Conservation (phyloP, 2,329 filamentous ascomycete genomes). For the Clonostachys rosea region DNA sequence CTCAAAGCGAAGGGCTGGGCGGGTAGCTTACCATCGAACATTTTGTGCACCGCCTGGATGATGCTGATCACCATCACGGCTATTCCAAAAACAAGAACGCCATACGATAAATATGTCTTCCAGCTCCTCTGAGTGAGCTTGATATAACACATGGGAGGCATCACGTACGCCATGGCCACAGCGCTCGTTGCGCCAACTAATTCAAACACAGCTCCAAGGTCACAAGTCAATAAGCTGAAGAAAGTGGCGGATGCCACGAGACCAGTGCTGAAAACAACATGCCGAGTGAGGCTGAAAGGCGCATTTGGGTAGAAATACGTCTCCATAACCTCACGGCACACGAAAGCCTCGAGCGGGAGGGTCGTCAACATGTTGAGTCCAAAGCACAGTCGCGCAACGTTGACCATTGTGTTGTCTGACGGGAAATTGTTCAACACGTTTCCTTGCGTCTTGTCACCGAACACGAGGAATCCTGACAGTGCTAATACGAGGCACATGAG, state of each 20-base stretch:
- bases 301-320: conserved; percentile 70
- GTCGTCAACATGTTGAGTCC: conserved; percentile 99
- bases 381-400: conserved; percentile 90
- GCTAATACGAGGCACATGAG: conserved; percentile 88
- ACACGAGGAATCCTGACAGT: conserved; percentile 83
- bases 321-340: conserved; percentile 94
- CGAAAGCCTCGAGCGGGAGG: conserved; percentile 91
- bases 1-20: not conserved
- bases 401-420: conserved; percentile 85
- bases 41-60: conserved; percentile 67
- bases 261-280: conserved; percentile 79
- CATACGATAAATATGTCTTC: conserved; percentile 68
- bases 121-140: conserved; percentile 78
- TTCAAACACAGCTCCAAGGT: conserved; percentile 92
- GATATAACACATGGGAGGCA: conserved; percentile 92
- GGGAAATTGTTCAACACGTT: conserved; percentile 99
- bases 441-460: conserved; percentile 85
- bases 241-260: conserved; percentile 76
- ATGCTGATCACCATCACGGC: conserved; percentile 79
- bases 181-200: conserved; percentile 93
- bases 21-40: conserved; percentile 41
- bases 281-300: conserved; percentile 77
- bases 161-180: conserved; percentile 88
- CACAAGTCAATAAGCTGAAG: conserved; percentile 81
- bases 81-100: conserved; percentile 72